Base-by-base conservation (phyloP, 2,329 filamentous ascomycete species). In the Cadophora gregata region DNA sequence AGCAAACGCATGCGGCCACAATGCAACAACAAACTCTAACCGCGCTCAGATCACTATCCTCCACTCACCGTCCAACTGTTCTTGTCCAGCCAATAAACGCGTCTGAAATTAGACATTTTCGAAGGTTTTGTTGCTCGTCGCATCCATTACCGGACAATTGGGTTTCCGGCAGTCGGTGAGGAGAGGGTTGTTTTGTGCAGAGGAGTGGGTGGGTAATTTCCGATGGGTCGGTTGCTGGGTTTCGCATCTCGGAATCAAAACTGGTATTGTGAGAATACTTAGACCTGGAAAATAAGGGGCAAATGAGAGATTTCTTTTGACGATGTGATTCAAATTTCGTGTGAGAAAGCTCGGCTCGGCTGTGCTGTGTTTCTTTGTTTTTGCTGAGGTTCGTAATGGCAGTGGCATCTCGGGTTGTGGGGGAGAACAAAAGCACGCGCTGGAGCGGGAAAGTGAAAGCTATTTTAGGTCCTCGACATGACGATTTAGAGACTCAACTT, bases 121-220 rank as follows among this genome's bases (percentile, higher is more conserved):
- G 19, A 47, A 21, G 4, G 19, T 58, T 59, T 42, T 59, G 55
- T 59, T 59, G 55, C 55, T 42, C 55, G 33, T 59, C 55, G 55
- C 31, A 59, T 19, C 36, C 24, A 27, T 42, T 59, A n/a, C 55
- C 55, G 55, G 55, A 38, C 27, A 59, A 27, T 42, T 59, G 55
- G 55, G 55, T 59, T 59, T 42, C 55, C 55, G 55, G 55, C 55
- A 59, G 25, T 53, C 24, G 27, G 27, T 29, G 16, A 19, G 12
- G 27, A 53, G 16, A 19, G 12, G 48, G 5, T 50, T 50, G 27
- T 53, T 19, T 27, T 53, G 21, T 27, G 21, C 21, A 29, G 48
- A 14, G 21, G 24, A 29, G 3, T 21, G 8, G 24, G 48, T 47
- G 42, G 42, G 42, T 47, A 47, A 21, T 47, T 47, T 7, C 42